Percentiles rank a stretch among this genome's conserved stretches.
phyloP scores from a whole-genome alignment of 306 rosid species.

The Sicyos edulis region DNA sequence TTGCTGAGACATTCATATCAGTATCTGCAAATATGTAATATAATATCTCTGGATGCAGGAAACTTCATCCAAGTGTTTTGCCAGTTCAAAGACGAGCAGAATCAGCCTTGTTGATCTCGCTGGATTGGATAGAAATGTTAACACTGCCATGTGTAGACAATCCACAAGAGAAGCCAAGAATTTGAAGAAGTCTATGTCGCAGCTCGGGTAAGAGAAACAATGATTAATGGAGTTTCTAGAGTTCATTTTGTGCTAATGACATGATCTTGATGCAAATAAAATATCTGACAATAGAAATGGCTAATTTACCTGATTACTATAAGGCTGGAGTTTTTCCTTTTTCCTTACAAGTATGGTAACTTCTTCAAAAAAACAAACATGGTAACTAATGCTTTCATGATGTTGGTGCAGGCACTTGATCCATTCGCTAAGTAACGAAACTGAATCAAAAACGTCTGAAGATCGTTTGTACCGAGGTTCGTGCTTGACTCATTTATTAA shows the following conservation, averaged over 20 bases:
- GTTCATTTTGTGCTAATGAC: neutral
- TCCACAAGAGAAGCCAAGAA: constrained; percentile 51
- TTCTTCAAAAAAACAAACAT: no score
- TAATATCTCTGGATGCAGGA: constrained; percentile 35
- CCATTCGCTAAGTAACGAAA: constrained; percentile 49
- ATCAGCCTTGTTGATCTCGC: constrained; percentile 90
- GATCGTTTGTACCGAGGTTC: constrained; percentile 42
- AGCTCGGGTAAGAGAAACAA: constrained; percentile 56
- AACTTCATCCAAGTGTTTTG: constrained; percentile 62
- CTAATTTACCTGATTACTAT: neutral
- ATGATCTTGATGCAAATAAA: neutral
- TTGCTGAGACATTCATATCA: neutral
- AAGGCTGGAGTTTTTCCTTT: neutral
- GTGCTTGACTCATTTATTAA: constrained; percentile 67
- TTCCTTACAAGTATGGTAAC: neutral
- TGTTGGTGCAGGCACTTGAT: constrained; percentile 62
- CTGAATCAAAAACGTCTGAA: constrained; percentile 40
- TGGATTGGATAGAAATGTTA: constrained; percentile 64
- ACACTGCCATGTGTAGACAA: constrained; percentile 50
- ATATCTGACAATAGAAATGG: neutral
- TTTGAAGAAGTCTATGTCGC: constrained; percentile 79
- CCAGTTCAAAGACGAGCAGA: constrained; percentile 93
- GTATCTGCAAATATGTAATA: neutral
- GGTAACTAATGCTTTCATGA: neutral
- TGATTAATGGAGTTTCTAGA: constrained; percentile 7